Evolutionary conservation across 495 filamentous ascomycete genomes (phyloP), one percentile per base, ranked within the genome.

Genomic region (Elaphomyces granulatus): DNA sequence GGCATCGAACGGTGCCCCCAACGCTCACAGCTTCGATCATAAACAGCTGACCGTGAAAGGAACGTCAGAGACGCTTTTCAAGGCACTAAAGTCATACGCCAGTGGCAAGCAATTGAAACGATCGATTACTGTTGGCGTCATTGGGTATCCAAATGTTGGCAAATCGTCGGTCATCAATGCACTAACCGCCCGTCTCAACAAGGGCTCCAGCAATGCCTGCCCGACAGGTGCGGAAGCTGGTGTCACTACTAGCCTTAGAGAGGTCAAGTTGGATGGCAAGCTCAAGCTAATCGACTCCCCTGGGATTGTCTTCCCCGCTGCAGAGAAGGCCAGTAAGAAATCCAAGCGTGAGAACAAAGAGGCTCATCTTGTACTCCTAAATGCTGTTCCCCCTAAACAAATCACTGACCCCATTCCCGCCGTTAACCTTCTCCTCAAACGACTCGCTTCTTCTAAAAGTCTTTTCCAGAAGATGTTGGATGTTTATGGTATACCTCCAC

Each of bases 161-260:
- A 96, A 96, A 61, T 93, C 85, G 12, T 93, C 86, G 34, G 83
- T 96, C 45, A 94, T 96, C 72, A 96, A 96, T 56, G 81, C 85
- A 7, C 78, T 96, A 26, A 81, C 81, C 3, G 78, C 83, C 21
- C 79, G 85, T 34, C 63, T 94, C 21, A 80, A 83, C 45, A 75
- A 78, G 42, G 66, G 69, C 30, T 64, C 64, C 41, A 66, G 60
- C 54, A 71, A 74, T 15, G 82, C 84, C 20, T 94, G 86, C 56
- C 87, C 88, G 0, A 80, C 80, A 1, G 88, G 88, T 18, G 87
- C 88, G 31, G 88, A 94, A 60, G 88, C 88, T 2, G 88, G 88
- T 38, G 81, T 96, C 20, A 96, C 88, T 8, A 96, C 88, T 33
- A 78, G 71, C 47, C 71, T 94, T 48, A 79, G 87, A 34, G 72